phyloP scores from a whole-genome alignment of 208 protist genomes.

The Crithidia brevicula region DNA sequence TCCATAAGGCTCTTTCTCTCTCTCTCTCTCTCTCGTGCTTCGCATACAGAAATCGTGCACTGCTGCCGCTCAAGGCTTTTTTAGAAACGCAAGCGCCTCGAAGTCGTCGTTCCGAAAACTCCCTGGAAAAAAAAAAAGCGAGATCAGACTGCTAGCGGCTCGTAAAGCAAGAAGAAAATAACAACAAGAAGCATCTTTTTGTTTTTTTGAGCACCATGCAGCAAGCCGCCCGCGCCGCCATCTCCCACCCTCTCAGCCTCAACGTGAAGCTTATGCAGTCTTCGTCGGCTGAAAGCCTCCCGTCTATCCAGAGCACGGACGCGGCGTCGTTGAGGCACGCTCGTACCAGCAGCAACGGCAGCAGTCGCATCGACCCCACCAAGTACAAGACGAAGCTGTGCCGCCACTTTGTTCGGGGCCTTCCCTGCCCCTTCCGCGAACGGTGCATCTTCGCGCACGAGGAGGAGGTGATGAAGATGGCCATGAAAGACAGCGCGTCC shows the following conservation, averaged over 20 bases:
- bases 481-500: slow-evolving; percentile 23
- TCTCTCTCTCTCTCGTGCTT: too few species aligned
- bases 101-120: too few species aligned
- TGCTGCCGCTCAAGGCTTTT: too few species aligned
- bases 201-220: too few species aligned
- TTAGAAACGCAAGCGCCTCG: too few species aligned
- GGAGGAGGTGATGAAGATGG: slow-evolving; percentile 24
- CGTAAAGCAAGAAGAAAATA: too few species aligned
- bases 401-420: slow-evolving; percentile 68
- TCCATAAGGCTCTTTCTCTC: too few species aligned
- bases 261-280: background rate
- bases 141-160: too few species aligned
- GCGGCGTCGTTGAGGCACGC: background rate
- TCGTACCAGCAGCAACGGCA: slow-evolving; percentile 17
- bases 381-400: slow-evolving; percentile 90
- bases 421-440: slow-evolving; percentile 75
- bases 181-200: too few species aligned
- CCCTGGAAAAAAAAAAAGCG: too few species aligned
- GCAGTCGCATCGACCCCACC: slow-evolving; percentile 66
- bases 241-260: background rate
- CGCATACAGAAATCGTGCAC: too few species aligned
- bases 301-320: background rate
- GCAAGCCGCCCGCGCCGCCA: background rate
- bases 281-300: background rate
- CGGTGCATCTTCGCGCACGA: slow-evolving; percentile 86